Base-by-base conservation (phyloP, 495 filamentous ascomycete species). In the Aspergillus affinis region DNA sequence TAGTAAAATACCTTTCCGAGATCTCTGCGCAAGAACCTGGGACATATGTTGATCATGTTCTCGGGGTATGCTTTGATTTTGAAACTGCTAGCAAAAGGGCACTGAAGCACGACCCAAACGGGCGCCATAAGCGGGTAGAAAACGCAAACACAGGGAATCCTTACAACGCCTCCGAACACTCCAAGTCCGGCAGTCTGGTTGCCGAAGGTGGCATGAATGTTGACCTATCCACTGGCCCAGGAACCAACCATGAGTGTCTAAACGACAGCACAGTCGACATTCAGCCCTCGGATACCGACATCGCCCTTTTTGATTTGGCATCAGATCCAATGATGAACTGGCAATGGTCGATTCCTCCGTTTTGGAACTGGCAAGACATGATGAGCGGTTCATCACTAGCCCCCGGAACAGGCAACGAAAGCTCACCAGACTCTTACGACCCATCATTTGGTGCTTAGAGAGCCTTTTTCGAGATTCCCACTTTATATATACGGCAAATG, bases 41-140 rank as follows among this genome's bases (percentile, higher is more conserved):
- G 23, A 68, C 66, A 45, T 68, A 61, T 59, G 32, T 60, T 12
- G 66, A 68, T 46, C 65, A 59, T 51, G 58, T 68, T 19, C 48
- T 68, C 13, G 46, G 52, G 2, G n/a, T 61, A 8, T 68, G 63
- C 49, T 61, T 58, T 6, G 63, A 65, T 3, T 20, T 62, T 3
- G 51, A 62, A 48, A 30, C 2, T 29, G 58, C 59, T 17, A 62
- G 62, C 12, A 53, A 45, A 45, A 46, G 53, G 47, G 57, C 57
- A 17, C 17, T 19, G 15, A 17, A 53, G 29, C 36, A 15, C 30
- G 1, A 30, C 7, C 30, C 2, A 17, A 26, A 21, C 0, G 10
- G 1, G 7, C 18, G 4, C 18, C 21, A 45, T 3, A 6, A 30
- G 27, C 30, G 18, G 15, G 3, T 9, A 13, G 45, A 3, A 6